Percentiles rank a stretch among this genome's conserved stretches.
Conservation (phyloP, 371 early-diverging fungal genomes). For the Pancytospora epiphaga region DNA sequence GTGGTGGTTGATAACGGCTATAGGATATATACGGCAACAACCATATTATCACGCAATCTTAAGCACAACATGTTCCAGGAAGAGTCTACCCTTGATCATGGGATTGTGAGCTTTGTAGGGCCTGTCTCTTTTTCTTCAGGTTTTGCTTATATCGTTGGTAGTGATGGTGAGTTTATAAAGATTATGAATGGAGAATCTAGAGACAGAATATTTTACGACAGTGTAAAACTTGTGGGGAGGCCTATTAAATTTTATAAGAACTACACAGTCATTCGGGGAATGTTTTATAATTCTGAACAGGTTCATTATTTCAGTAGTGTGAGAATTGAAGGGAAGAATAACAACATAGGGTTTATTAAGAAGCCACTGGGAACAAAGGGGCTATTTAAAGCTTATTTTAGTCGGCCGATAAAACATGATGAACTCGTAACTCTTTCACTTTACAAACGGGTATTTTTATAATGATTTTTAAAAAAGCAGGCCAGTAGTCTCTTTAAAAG, state of each 20-base stretch:
- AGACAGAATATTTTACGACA: constrained; percentile 52
- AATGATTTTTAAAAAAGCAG: no score
- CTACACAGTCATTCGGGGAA: constrained; percentile 46
- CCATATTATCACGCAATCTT: constrained; percentile 22
- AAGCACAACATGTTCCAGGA: constrained; percentile 44
- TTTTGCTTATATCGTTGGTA: constrained; percentile 15
- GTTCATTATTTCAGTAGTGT: constrained; percentile 57
- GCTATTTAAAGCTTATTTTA: constrained; percentile 59
- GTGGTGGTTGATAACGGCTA: constrained; percentile 43
- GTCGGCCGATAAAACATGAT: constrained; percentile 51
- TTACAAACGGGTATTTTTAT: constrained; percentile 56
- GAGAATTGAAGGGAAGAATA: constrained; percentile 35
- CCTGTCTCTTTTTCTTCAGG: constrained; percentile 47
- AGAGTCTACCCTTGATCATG: constrained; percentile 33
- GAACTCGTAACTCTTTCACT: constrained; percentile 53
- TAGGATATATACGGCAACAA: constrained; percentile 24
- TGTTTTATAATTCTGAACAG: constrained; percentile 58
- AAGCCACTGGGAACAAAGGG: constrained; percentile 58
- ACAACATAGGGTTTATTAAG: constrained; percentile 53
- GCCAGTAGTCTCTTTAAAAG: no score
- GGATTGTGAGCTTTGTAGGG: constrained; percentile 50
- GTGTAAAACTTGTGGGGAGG: constrained; percentile 42
- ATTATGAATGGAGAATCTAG: constrained; percentile 22
- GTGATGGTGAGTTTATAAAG: constrained; percentile 3
- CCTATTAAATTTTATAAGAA: constrained; percentile 54